A percentile compares a stretch with the other conserved stretches of the same genome.
Evolutionary conservation across 2,329 filamentous ascomycete genomes (phyloP).

Genomic region (Thelonectria blattea): DNA sequence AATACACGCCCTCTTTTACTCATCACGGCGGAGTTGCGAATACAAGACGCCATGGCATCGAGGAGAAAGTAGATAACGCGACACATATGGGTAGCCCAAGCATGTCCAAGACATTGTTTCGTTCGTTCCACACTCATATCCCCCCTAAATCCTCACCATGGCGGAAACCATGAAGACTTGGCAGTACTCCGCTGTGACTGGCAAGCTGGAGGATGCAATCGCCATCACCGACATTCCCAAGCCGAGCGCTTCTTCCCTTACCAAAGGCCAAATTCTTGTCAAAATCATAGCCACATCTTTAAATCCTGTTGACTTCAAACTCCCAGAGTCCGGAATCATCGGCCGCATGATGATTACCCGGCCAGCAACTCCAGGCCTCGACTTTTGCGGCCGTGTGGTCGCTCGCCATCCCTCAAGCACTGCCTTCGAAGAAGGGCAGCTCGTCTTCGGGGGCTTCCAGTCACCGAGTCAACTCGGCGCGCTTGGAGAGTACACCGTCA

Average conservation of each 20-base stretch:
- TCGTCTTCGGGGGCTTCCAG: conserved; percentile 15
- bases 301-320: conserved; percentile 51
- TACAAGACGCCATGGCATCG: not conserved
- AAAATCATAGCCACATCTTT: conserved; percentile 44
- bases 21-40: not conserved
- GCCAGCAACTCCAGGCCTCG: conserved; percentile 49
- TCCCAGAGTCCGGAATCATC: conserved; percentile 44
- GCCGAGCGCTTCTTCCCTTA: not conserved
- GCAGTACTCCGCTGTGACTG: conserved; percentile 10
- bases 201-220: conserved; percentile 3
- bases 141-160: not conserved
- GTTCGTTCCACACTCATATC: not conserved
- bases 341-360: conserved; percentile 29
- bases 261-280: conserved; percentile 40
- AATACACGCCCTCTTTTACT: not conserved
- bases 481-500: conserved; percentile 8
- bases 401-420: conserved; percentile 15
- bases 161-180: not conserved
- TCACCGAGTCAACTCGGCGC: conserved; percentile 11
- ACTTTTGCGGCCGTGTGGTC: conserved; percentile 54
- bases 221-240: conserved; percentile 5
- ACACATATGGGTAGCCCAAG: not conserved
- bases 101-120: not conserved
- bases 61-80: not conserved
- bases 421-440: not conserved